phyloP scores from a whole-genome alignment of 1,139 yeast species.

The Suhomyces maxii region DNA sequence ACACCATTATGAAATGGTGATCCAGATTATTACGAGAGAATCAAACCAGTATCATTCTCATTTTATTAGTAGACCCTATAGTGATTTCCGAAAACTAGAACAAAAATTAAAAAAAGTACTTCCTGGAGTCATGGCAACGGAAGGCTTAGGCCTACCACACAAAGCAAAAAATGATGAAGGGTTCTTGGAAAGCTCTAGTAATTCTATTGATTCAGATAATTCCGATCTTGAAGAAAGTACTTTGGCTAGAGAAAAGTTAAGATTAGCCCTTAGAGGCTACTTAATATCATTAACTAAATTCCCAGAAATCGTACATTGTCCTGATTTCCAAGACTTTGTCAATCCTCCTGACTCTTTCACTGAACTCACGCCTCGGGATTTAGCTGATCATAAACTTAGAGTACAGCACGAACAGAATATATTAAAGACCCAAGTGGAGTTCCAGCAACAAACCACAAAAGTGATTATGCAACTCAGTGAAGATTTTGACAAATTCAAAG shows the following conservation, averaged over 20 bases:
- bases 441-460: conserved; percentile 64
- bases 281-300: conserved; percentile 52
- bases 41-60: conserved; percentile 24
- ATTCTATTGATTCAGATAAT: conserved; percentile 6
- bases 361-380: conserved; percentile 40
- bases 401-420: conserved; percentile 60
- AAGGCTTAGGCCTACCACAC: conserved; percentile 50
- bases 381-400: conserved; percentile 57
- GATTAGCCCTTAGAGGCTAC: conserved; percentile 77
- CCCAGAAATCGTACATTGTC: conserved; percentile 56
- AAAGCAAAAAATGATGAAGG: conserved; percentile 49
- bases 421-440: conserved; percentile 65
- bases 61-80: conserved; percentile 61
- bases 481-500: conserved; percentile 57
- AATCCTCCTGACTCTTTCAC: conserved; percentile 29
- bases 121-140: conserved; percentile 73
- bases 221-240: conserved; percentile 6
- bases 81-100: conserved; percentile 63
- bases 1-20: conserved; percentile 46
- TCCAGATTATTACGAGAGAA: conserved; percentile 33
- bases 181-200: conserved; percentile 2
- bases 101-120: conserved; percentile 49
- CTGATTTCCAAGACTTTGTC: conserved; percentile 54
- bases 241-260: conserved; percentile 56
- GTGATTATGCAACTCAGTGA: conserved; percentile 44